Percentiles rank a stretch among this genome's conserved stretches.
phyloP scores from a whole-genome alignment of 495 filamentous ascomycete species.

The Cercophora scortea region DNA sequence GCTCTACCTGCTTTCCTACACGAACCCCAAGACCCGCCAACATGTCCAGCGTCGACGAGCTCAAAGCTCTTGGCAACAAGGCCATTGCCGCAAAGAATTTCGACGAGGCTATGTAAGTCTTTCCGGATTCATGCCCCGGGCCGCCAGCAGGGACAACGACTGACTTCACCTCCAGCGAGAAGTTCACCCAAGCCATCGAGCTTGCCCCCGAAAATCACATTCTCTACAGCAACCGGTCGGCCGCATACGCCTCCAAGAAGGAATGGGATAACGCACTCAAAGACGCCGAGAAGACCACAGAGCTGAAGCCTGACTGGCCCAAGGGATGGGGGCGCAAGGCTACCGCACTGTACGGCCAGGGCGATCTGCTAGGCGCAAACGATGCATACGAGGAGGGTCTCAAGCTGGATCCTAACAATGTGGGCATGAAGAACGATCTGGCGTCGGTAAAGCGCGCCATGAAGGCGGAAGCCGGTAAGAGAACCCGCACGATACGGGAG shows the following conservation, averaged over 20 bases:
- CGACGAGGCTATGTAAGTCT: slow-evolving; percentile 82
- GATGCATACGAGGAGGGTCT: slow-evolving; percentile 90
- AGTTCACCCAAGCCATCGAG: slow-evolving; percentile 91
- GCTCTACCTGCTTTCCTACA: not conserved
- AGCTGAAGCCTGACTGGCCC: slow-evolving; percentile 96
- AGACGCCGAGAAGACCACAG: slow-evolving; percentile 86
- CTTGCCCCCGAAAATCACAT: slow-evolving; percentile 86
- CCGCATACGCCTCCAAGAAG: slow-evolving; percentile 85
- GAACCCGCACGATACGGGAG: not conserved
- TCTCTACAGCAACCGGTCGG: slow-evolving; percentile 95
- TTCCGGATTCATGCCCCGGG: slow-evolving; percentile 7
- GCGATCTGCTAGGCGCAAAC: slow-evolving; percentile 73
- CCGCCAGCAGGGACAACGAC: not conserved
- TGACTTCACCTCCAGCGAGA: slow-evolving; percentile 51
- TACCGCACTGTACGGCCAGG: slow-evolving; percentile 76
- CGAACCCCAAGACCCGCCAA: not conserved
- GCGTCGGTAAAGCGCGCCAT: slow-evolving; percentile 82
- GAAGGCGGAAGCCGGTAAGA: slow-evolving; percentile 59
- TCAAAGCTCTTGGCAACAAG: slow-evolving; percentile 97
- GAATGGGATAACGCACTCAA: slow-evolving; percentile 76
- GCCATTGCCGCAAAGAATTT: slow-evolving; percentile 96
- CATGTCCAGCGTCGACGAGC: slow-evolving; percentile 49
- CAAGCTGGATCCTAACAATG: slow-evolving; percentile 85
- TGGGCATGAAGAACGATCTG: slow-evolving; percentile 82
- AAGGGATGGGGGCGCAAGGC: slow-evolving; percentile 93